A percentile compares a stretch with the other conserved stretches of the same genome.
These are phyloP conservation scores for Nicotiana sylvestris DNA, from an alignment of 257 asterid genomes.

Conservation along the genomic window DNA sequence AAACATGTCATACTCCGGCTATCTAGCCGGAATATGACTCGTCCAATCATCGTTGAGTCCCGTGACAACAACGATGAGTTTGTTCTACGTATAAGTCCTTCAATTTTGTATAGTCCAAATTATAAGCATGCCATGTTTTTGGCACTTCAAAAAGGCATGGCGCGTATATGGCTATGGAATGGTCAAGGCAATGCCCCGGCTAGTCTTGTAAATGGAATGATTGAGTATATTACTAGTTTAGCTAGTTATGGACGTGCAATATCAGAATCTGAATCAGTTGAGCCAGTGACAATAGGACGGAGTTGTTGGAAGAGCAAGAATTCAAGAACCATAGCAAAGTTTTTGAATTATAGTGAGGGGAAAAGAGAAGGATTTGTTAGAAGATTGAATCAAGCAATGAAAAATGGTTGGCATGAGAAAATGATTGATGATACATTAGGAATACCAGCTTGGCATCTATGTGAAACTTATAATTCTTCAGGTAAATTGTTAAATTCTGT, in stretches of 20 bases:
- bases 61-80: conserved; percentile 15
- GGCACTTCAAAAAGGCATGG: conserved; percentile 42
- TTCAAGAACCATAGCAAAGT: conserved; percentile 30
- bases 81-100: conserved; percentile 34
- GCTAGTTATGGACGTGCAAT: not conserved
- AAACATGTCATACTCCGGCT: conserved; percentile 30
- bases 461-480: conserved; percentile 24
- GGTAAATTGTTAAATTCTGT: not conserved
- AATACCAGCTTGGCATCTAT: conserved; percentile 27
- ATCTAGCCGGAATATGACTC: conserved; percentile 24
- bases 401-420: conserved; percentile 48
- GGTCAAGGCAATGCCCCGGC: conserved; percentile 36
- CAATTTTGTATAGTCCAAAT: conserved; percentile 28
- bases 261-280: not conserved
- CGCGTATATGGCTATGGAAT: conserved; percentile 57
- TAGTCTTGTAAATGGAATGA: conserved; percentile 45
- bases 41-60: conserved; percentile 17
- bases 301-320: conserved; percentile 33
- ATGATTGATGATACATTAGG: conserved; percentile 41
- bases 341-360: conserved; percentile 39
- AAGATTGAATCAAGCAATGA: conserved; percentile 55
- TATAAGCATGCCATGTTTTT: conserved; percentile 23
- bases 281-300: not conserved
- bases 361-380: conserved; percentile 49
- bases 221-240: conserved; percentile 30